phyloP scores from a whole-genome alignment of 192 early-diverging fungal species.

The Linnemannia zychae region DNA sequence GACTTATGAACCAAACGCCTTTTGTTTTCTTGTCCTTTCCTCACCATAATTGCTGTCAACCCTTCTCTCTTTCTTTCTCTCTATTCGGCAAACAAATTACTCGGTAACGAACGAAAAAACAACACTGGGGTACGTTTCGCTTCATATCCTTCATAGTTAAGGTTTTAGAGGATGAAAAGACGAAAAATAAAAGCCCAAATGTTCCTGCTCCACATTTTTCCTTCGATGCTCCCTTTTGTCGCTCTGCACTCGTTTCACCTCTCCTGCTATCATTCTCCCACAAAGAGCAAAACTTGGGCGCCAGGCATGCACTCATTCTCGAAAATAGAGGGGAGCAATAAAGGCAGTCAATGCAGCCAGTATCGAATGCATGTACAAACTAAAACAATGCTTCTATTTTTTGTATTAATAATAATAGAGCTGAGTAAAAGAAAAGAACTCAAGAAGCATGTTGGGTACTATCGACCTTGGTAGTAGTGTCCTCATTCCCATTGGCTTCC shows the following conservation, averaged over 20 bases:
- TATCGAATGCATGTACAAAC: background rate
- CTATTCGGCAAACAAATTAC: no score
- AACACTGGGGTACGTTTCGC: background rate
- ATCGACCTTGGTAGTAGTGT: background rate
- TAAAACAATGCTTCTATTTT: background rate
- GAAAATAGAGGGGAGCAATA: background rate
- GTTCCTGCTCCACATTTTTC: conserved; percentile 1
- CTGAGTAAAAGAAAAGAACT: background rate
- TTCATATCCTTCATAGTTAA: background rate
- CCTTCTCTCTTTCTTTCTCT: no score
- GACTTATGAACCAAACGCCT: no score
- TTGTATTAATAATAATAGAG: background rate
- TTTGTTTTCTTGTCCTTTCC: no score
- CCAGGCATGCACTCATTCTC: background rate
- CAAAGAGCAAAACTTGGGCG: background rate
- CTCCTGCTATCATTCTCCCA: background rate
- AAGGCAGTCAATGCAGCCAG: background rate
- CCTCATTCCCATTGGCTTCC: background rate
- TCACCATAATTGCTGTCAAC: no score
- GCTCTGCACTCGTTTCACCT: background rate
- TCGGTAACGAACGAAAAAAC: no score
- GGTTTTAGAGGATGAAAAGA: background rate
- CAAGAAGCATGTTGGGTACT: background rate
- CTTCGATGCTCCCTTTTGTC: background rate
- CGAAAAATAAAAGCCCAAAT: background rate